A percentile compares a stretch with the other conserved stretches of the same genome.
Evolutionary conservation across 1,284 basidiomycete genomes (phyloP).

Genomic region (Pseudozyma sp.): DNA sequence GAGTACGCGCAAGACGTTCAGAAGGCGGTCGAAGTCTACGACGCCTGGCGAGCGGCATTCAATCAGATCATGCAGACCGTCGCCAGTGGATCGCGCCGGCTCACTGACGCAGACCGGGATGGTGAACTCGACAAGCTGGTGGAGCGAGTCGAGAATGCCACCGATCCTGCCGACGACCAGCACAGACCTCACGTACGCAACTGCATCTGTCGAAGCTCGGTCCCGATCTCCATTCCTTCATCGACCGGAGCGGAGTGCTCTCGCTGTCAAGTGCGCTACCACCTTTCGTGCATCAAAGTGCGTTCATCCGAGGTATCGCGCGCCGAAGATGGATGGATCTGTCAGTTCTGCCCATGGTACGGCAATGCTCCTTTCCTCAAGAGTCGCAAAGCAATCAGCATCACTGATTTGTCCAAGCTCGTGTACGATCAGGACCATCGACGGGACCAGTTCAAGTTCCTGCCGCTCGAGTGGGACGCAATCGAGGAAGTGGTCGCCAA

Average conservation of each 20-base stretch:
- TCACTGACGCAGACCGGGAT: slow-evolving; percentile 33
- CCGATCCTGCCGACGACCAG: slow-evolving; percentile 44
- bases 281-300: slow-evolving; percentile 56
- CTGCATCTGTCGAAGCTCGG: slow-evolving; percentile 57
- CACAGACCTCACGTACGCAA: slow-evolving; percentile 27
- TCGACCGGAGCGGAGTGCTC: slow-evolving; percentile 45
- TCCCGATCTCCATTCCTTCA: slow-evolving; percentile 27
- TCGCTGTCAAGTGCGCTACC: slow-evolving; percentile 51
- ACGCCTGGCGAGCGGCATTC: slow-evolving; percentile 47
- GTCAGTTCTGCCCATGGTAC: slow-evolving; percentile 57
- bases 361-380: slow-evolving; percentile 26
- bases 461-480: slow-evolving; percentile 50
- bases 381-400: slow-evolving; percentile 28
- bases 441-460: slow-evolving; percentile 46
- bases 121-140: slow-evolving; percentile 44
- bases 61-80: slow-evolving; percentile 38
- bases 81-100: slow-evolving; percentile 17
- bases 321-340: slow-evolving; percentile 49
- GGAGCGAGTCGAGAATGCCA: slow-evolving; percentile 39
- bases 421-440: slow-evolving; percentile 47
- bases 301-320: slow-evolving; percentile 27
- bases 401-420: slow-evolving; percentile 39
- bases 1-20: slow-evolving; percentile 37
- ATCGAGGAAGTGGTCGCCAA: slow-evolving; percentile 51
- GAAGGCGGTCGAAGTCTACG: slow-evolving; percentile 48